Evolutionary conservation across 805 yeast genomes (phyloP).

Genomic region (Wickerhamiella shivajii): DNA sequence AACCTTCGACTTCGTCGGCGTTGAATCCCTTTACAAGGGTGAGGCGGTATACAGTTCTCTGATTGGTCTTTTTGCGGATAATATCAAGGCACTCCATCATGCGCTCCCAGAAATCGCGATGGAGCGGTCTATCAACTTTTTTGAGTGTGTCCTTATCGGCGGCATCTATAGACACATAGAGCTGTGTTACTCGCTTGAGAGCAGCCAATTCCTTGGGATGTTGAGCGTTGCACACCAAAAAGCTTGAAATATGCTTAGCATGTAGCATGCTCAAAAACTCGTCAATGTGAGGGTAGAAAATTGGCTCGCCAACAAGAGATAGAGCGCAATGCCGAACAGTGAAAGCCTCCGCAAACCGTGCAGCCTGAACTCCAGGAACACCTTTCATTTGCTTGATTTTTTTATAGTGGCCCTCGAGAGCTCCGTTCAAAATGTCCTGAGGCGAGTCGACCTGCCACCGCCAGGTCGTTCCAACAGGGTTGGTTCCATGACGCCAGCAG

Average conservation of each 20-base stretch:
- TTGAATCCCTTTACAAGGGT: conserved; percentile 89
- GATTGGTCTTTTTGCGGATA: conserved; percentile 59
- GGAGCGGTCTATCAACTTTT: conserved; percentile 75
- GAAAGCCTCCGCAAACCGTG: conserved; percentile 82
- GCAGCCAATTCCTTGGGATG: conserved; percentile 72
- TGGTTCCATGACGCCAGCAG: conserved; percentile 96
- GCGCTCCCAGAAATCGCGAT: conserved; percentile 87
- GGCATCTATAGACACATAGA: conserved; percentile 88
- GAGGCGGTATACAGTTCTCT: conserved; percentile 79
- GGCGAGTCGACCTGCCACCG: conserved; percentile 93
- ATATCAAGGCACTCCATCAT: conserved; percentile 68
- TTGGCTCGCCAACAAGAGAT: conserved; percentile 89
- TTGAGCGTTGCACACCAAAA: conserved; percentile 89
- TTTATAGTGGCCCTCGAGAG: conserved; percentile 75
- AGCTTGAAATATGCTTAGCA: conserved; percentile 64
- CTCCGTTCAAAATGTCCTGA: conserved; percentile 68
- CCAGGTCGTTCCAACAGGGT: conserved; percentile 93
- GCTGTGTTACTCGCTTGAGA: conserved; percentile 68
- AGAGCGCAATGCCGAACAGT: conserved; percentile 82
- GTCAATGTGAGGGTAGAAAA: conserved; percentile 81
- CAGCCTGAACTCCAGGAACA: conserved; percentile 85
- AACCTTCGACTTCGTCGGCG: conserved; percentile 57
- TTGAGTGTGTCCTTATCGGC: conserved; percentile 71
- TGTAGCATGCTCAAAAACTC: conserved; percentile 72
- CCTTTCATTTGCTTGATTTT: conserved; percentile 92